phyloP scores from a whole-genome alignment of 139 green algal genomes.

The Micractinium conductrix region DNA sequence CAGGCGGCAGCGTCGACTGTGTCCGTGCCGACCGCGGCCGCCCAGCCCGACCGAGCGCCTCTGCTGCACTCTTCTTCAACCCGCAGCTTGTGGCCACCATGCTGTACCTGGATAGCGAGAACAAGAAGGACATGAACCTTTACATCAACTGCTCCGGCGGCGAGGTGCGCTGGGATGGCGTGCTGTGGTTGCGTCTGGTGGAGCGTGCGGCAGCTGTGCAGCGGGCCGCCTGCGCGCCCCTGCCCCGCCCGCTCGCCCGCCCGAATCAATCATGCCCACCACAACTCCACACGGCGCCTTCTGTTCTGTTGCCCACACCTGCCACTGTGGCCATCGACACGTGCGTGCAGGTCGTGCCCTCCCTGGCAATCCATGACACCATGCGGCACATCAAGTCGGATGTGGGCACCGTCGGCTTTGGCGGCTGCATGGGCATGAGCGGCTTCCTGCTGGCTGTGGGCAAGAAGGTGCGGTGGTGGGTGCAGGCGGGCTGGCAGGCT shows the following conservation, averaged over 20 bases:
- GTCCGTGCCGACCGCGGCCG: no score
- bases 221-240: no score
- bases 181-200: no score
- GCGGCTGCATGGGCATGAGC: conserved; percentile 93
- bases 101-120: conserved; percentile 91
- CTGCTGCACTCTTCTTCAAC: not conserved
- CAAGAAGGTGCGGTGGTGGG: conserved; percentile 75
- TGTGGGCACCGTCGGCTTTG: conserved; percentile 95
- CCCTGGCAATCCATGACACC: conserved; percentile 96
- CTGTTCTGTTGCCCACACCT: not conserved
- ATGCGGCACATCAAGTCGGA: conserved; percentile 94
- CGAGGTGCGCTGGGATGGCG: conserved; percentile 55
- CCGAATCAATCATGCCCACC: no score
- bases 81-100: conserved; percentile 88
- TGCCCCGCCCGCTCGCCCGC: no score
- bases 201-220: not conserved
- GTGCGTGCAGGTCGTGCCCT: conserved; percentile 81
- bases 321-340: not conserved
- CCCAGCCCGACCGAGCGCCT: no score
- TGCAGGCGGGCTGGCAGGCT: not conserved
- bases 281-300: no score
- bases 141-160: conserved; percentile 94
- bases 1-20: no score
- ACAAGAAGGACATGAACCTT: conserved; percentile 87
- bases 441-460: conserved; percentile 96